These are phyloP conservation scores for Funneliformis mosseae DNA, from an alignment of 192 early-diverging fungal species.

Conservation along the genomic window DNA sequence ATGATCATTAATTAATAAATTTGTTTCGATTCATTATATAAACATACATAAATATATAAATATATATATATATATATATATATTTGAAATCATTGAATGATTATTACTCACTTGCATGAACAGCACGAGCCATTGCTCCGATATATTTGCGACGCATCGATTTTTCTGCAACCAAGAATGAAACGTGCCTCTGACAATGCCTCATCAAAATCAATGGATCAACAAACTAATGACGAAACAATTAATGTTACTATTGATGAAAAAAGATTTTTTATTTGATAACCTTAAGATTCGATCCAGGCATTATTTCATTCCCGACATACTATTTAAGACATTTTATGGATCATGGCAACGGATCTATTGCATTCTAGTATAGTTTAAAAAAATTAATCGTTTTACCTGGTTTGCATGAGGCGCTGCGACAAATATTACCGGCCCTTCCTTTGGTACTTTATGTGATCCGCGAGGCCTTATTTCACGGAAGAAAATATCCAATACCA, in stretches of 20 bases:
- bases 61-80: too few relatives aligned
- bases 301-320: neutral
- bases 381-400: slow-evolving; percentile 44
- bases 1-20: neutral
- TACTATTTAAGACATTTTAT: too few relatives aligned
- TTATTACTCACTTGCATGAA: slow-evolving; percentile 74
- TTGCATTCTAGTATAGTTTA: neutral
- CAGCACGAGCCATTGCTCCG: slow-evolving; percentile 73
- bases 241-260: neutral
- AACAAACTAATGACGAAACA: slow-evolving; percentile 67
- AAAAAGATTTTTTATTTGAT: neutral
- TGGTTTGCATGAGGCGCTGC: slow-evolving; percentile 80
- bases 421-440: slow-evolving; percentile 94
- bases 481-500: slow-evolving; percentile 80
- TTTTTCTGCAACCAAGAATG: slow-evolving; percentile 81
- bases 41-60: too few relatives aligned
- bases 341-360: neutral
- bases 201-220: slow-evolving; percentile 90
- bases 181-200: slow-evolving; percentile 76
- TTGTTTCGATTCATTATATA: slow-evolving; percentile 4
- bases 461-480: slow-evolving; percentile 86
- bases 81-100: neutral
- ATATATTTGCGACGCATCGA: slow-evolving; percentile 86
- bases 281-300: neutral
- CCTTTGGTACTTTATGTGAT: slow-evolving; percentile 77